Evolutionary conservation across 495 filamentous ascomycete species (phyloP), one percentile per base, ranked within the genome.

Genomic region (Aspergillus nidulans): DNA sequence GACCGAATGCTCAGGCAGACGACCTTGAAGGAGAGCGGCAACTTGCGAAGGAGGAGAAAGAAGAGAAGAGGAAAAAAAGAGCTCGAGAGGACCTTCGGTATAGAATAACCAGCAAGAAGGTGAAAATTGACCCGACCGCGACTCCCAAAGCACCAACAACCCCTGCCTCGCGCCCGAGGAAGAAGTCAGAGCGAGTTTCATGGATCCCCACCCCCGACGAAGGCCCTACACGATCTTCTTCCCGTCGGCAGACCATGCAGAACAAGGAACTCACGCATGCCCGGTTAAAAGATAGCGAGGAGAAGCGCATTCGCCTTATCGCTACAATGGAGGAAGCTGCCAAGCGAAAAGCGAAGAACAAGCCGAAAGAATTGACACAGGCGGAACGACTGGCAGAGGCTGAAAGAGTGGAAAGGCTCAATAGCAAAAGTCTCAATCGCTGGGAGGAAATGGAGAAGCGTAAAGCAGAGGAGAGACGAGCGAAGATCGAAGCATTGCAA

Each of bases 391-490:
- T 98, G 38, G 83, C 82, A 12, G 89, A 95, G 67, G 94, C 92
- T 20, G 91, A 85, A 23, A 74, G 85, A 60, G 82, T 91, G 25
- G 92, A 97, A 68, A 84, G 85, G 68, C 74, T 81, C 55, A 98
- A 97, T 62, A 81, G 86, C 47, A 95, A 92, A 77, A 96, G 90
- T 74, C 70, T 98, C 61, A 95, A 91, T 62, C 81, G 87, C 36
- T 98, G 94, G 92, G 92, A 97, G 70, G 87, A 90, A 66, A 85
- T 86, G 13, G 94, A 98, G 73, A 89, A 88, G 72, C 81, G 83
- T 62, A 82, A 92, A 55, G 86, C 89, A 23, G 90, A 94, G 63
- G 90, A 92, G 68, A 77, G 90, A 62, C 77, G 81, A 65, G 85
- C 82, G 21, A 92, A 87, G 69, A 81, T 96, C 39, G 89, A 89